A percentile compares a stretch with the other conserved stretches of the same genome.
These are phyloP conservation scores for Skeletonema costatum DNA, from an alignment of 108 stramenopile genomes.

Conservation along the genomic window DNA sequence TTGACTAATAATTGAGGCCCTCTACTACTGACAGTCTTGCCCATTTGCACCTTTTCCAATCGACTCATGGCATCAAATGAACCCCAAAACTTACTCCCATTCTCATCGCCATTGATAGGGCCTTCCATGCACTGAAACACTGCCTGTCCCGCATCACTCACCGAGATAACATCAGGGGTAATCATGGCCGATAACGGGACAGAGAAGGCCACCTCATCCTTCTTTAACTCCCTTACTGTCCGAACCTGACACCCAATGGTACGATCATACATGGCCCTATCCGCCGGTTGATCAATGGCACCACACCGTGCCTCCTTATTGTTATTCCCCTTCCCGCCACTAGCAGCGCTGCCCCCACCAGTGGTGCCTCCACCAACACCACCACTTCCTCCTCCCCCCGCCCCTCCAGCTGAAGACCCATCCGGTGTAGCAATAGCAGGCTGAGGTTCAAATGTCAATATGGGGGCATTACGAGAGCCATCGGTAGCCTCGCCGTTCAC, in stretches of 20 bases:
- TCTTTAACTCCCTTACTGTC: slow-evolving; percentile 72
- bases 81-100: slow-evolving; percentile 63
- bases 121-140: slow-evolving; percentile 61
- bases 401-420: slow-evolving; percentile 3
- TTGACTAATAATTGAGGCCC: slow-evolving; percentile 85
- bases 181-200: slow-evolving; percentile 76
- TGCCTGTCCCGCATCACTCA: slow-evolving; percentile 85
- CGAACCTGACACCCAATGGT: slow-evolving; percentile 88
- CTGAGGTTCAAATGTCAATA: slow-evolving; percentile 59
- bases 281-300: slow-evolving; percentile 63
- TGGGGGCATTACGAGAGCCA: slow-evolving; percentile 85
- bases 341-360: neutral
- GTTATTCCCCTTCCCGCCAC: slow-evolving; percentile 5
- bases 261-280: slow-evolving; percentile 80
- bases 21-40: slow-evolving; percentile 57
- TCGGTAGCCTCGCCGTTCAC: slow-evolving; percentile 91
- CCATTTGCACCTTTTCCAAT: slow-evolving; percentile 46
- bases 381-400: slow-evolving; percentile 3
- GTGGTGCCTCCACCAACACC: slow-evolving; percentile 1
- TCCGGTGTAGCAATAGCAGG: slow-evolving; percentile 37
- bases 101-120: neutral
- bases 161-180: slow-evolving; percentile 82
- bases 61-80: slow-evolving; percentile 69
- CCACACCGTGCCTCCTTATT: slow-evolving; percentile 60
- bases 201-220: slow-evolving; percentile 76